Percentiles rank a stretch among this genome's conserved stretches.
Evolutionary conservation across 108 stramenopile species (phyloP).

Genomic region (Cyclotella baltica): DNA sequence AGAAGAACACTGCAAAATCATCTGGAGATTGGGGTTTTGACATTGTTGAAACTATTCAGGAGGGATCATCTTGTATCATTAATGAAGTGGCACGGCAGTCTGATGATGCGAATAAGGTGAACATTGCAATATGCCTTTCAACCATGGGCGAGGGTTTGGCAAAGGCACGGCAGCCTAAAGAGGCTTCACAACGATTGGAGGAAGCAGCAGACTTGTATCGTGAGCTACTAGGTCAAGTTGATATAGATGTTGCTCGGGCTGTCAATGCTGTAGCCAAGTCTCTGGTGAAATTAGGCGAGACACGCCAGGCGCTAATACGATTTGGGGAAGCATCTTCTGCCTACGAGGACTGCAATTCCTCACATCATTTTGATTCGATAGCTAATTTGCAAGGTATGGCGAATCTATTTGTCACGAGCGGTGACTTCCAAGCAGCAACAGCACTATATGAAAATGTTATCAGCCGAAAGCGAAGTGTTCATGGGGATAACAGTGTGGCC

Average conservation of each 20-base stretch:
- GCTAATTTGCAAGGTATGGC: slow-evolving; percentile 85
- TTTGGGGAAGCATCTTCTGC: slow-evolving; percentile 86
- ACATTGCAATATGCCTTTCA: slow-evolving; percentile 82
- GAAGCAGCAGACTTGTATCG: slow-evolving; percentile 80
- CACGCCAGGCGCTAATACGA: slow-evolving; percentile 75
- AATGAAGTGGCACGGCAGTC: slow-evolving; percentile 69
- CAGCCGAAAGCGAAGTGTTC: slow-evolving; percentile 72
- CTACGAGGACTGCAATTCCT: slow-evolving; percentile 82
- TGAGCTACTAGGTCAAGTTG: slow-evolving; percentile 68
- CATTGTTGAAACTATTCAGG: slow-evolving; percentile 69
- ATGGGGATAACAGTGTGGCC: slow-evolving; percentile 73
- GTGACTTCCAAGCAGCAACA: slow-evolving; percentile 81
- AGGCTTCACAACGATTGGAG: slow-evolving; percentile 81
- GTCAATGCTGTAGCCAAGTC: slow-evolving; percentile 83
- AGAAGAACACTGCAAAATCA: background rate
- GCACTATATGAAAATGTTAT: slow-evolving; percentile 89
- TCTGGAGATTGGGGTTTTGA: slow-evolving; percentile 53
- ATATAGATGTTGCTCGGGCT: slow-evolving; percentile 75
- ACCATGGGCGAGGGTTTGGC: slow-evolving; percentile 86
- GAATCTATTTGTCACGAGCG: slow-evolving; percentile 78
- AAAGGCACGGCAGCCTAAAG: slow-evolving; percentile 77
- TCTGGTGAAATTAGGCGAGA: slow-evolving; percentile 76
- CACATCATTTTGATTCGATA: slow-evolving; percentile 83
- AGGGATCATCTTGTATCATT: slow-evolving; percentile 75
- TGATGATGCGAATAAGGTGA: slow-evolving; percentile 62